Conservation (phyloP, 768 basidiomycete species). For the Exsudoporus frostii region DNA sequence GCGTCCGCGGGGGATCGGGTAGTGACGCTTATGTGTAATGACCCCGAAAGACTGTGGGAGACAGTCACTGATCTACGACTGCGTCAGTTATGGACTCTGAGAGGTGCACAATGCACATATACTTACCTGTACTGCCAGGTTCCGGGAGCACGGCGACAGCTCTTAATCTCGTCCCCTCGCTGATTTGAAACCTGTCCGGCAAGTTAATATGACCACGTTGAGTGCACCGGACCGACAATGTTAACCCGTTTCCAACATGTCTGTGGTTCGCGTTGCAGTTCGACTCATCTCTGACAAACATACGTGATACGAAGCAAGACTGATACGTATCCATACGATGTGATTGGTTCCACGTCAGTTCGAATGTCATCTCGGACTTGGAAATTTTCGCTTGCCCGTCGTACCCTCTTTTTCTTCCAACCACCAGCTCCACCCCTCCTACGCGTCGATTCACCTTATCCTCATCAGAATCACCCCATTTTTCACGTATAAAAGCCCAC, state of each 20-base stretch:
- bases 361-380: slow-evolving; percentile 17
- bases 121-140: no score
- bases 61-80: not conserved
- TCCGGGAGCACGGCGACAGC: no score
- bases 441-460: not conserved
- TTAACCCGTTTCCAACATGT: not conserved
- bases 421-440: slow-evolving; percentile 7
- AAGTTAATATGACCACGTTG: not conserved
- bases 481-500: slow-evolving; percentile 29
- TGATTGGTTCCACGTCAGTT: slow-evolving; percentile 15
- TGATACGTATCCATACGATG: not conserved
- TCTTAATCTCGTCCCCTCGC: no score
- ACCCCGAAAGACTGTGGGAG: not conserved
- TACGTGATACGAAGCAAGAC: not conserved
- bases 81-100: no score
- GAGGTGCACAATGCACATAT: no score
- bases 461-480: no score
- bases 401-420: slow-evolving; percentile 20
- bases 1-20: not conserved
- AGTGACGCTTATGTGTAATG: not conserved
- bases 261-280: not conserved
- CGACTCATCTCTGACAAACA: not conserved
- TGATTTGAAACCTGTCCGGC: no score
- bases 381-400: slow-evolving; percentile 6
- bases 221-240: no score